phyloP scores from a whole-genome alignment of 148 eudicot species.

The Amaranthus palmeri region DNA sequence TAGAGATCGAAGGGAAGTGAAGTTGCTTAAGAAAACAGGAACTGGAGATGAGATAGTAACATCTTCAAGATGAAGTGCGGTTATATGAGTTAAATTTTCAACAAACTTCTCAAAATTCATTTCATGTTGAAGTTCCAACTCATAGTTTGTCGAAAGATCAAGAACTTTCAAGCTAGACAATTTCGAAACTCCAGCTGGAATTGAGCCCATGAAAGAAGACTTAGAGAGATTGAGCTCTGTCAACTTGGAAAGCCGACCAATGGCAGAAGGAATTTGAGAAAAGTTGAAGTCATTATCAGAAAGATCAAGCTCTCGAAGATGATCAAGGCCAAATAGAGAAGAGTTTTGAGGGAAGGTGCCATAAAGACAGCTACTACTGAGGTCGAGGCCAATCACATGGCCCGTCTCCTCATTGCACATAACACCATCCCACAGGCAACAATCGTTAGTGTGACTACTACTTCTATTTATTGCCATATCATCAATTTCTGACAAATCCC shows the following conservation, averaged over 20 bases:
- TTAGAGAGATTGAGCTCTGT: too few relatives aligned
- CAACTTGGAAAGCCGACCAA: too few relatives aligned
- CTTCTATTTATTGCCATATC: too few relatives aligned
- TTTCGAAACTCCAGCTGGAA: conserved; percentile 21
- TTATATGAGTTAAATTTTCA: conserved; percentile 19
- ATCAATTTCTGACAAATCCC: too few relatives aligned
- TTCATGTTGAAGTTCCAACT: not conserved
- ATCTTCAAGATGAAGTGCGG: not conserved
- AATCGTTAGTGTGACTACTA: not conserved
- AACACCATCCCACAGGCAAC: conserved; percentile 40
- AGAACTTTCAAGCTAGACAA: conserved; percentile 20
- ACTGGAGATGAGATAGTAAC: conserved; percentile 27
- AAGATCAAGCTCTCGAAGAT: conserved; percentile 23
- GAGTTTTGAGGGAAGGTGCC: conserved; percentile 19
- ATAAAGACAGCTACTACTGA: conserved; percentile 26
- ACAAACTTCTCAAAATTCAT: conserved; percentile 11
- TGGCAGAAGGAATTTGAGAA: too few relatives aligned
- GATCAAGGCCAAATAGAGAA: conserved; percentile 29
- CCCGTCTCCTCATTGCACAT: conserved; percentile 20
- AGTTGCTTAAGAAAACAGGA: conserved; percentile 17
- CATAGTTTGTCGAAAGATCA: conserved; percentile 13
- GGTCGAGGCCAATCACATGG: conserved; percentile 29
- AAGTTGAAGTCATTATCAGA: not conserved
- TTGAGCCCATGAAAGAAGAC: conserved; percentile 27
- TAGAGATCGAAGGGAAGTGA: conserved; percentile 2